phyloP scores from a whole-genome alignment of 2,329 filamentous ascomycete genomes.

The Dichotomopilus funicola region DNA sequence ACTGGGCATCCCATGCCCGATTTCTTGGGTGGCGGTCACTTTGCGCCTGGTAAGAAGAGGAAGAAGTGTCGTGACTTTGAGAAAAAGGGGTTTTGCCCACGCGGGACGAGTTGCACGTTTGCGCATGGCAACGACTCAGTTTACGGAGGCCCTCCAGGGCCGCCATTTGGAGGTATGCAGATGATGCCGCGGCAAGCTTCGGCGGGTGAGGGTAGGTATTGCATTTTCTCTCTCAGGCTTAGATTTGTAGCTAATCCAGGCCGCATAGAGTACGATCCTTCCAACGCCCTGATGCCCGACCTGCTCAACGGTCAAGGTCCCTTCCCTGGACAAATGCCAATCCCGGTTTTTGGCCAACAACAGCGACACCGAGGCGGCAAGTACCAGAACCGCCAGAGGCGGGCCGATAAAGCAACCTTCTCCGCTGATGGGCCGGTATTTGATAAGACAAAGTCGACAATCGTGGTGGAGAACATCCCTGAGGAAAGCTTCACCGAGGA shows the following conservation, averaged over 20 bases:
- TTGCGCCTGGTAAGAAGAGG: conserved; percentile 29
- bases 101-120: conserved; percentile 60
- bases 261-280: conserved; percentile 51
- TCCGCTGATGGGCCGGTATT: conserved; percentile 57
- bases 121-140: conserved; percentile 57
- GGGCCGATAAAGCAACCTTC: conserved; percentile 45
- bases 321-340: conserved; percentile 4
- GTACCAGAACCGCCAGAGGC: conserved; percentile 11
- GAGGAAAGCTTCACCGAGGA: conserved; percentile 62
- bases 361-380: conserved; percentile 13
- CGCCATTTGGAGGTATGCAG: conserved; percentile 1
- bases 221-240: not conserved
- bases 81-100: conserved; percentile 63
- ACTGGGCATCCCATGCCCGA: conserved; percentile 13
- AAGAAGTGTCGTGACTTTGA: conserved; percentile 64
- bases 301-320: conserved; percentile 4
- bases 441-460: conserved; percentile 57
- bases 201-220: conserved; percentile 29
- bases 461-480: conserved; percentile 74
- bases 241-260: conserved; percentile 4
- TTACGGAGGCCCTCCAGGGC: conserved; percentile 28
- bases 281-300: conserved; percentile 34
- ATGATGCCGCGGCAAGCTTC: conserved; percentile 23
- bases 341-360: conserved; percentile 6
- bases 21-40: not conserved